These are phyloP conservation scores for Inonotus obliquus DNA, from an alignment of 1,284 basidiomycete species.

Conservation along the genomic window DNA sequence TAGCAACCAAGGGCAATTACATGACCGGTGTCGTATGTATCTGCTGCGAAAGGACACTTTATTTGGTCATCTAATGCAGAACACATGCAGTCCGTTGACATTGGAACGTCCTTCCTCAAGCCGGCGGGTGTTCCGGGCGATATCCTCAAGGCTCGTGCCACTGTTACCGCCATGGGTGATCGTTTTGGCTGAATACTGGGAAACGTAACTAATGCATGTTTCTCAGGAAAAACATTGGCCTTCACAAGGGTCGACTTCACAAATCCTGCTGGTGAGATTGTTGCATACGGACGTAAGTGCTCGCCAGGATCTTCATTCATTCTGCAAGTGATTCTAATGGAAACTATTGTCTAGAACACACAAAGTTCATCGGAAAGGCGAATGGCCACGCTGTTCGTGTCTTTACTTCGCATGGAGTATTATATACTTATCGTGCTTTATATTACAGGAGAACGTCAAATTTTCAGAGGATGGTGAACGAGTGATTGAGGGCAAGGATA, in stretches of 20 bases:
- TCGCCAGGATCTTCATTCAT: neutral
- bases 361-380: slow-evolving; percentile 83
- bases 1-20: slow-evolving; percentile 76
- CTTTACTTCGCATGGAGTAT: slow-evolving; percentile 4
- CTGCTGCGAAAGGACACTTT: neutral
- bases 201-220: neutral
- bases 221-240: slow-evolving; percentile 74
- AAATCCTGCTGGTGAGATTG: slow-evolving; percentile 64
- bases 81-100: slow-evolving; percentile 59
- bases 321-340: slow-evolving; percentile 13
- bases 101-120: slow-evolving; percentile 78
- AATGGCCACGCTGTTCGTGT: slow-evolving; percentile 52
- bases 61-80: neutral
- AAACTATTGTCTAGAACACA: slow-evolving; percentile 58
- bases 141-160: slow-evolving; percentile 54
- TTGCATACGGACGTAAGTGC: slow-evolving; percentile 77
- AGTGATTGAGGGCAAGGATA: slow-evolving; percentile 62
- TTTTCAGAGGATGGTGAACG: slow-evolving; percentile 75
- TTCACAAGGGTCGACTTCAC: slow-evolving; percentile 78
- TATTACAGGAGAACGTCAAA: slow-evolving; percentile 64
- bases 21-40: slow-evolving; percentile 68
- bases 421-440: slow-evolving; percentile 9
- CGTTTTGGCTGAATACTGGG: neutral
- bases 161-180: slow-evolving; percentile 58
- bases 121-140: slow-evolving; percentile 67